Evolutionary conservation across 768 basidiomycete species (phyloP), one percentile per base, ranked within the genome.

Genomic region (Suillus cothurnatus): DNA sequence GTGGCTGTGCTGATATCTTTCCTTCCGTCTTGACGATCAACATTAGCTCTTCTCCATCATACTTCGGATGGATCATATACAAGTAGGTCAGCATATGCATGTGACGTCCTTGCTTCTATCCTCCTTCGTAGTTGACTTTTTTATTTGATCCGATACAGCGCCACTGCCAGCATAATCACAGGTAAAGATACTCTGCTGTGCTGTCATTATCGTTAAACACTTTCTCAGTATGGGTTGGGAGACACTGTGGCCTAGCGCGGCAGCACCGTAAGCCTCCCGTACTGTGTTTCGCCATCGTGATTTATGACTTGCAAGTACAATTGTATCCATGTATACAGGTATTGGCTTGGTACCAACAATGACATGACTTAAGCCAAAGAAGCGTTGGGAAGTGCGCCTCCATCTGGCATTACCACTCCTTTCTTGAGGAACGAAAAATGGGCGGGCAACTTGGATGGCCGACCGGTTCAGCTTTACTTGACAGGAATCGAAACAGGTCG

Each of bases 111-210:
- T 3, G 26, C 58, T 59, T 59, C 58, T 59, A 41, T 59, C 26
- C 31, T 28, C 50, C 50, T 52, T 52, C 26, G 31, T 31, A 53
- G 52, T 55, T 55, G 21, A 32, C 6, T 12, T 55, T 55, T 19
- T 55, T 12, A n/a, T 55, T 32, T 55, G 21, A 19, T 39, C 58
- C 28, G 58, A 41, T 59, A 21, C 19, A 55, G 53, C 21, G 53
- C 53, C 53, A 57, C 38, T 59, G 38, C 36, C 26, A 58, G 38
- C 36, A 58, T 58, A 26, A 58, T 17, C 14, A 36, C 23, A 57
- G 23, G 32, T 53, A 31, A 53, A 31, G 50, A 17, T 57, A 23
- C 34, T 56, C 50, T 50, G 14, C 15, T 8, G 4, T 52, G 8
- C 31, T 32, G 19, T 32, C 6, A 26, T 14, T 31, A 53, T 28